These are phyloP conservation scores for Penicillium sp. DNA, from an alignment of 2,329 filamentous ascomycete genomes.

Conservation along the genomic window DNA sequence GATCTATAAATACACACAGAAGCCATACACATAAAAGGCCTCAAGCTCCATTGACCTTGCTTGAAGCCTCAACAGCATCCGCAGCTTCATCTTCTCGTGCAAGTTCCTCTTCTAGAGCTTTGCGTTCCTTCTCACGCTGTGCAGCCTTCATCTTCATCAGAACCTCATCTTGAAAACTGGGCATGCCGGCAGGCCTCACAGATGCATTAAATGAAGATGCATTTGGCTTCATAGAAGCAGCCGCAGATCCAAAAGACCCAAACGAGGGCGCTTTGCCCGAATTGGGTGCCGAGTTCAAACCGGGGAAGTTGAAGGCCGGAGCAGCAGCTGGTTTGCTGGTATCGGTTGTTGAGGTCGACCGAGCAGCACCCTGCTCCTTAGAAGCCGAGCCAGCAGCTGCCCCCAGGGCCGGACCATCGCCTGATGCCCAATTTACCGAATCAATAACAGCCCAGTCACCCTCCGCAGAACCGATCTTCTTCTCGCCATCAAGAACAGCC, in stretches of 20 bases:
- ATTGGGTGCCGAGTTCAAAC: conserved; percentile 28
- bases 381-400: conserved; percentile 8
- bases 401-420: conserved; percentile 52
- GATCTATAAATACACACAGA: conserved; percentile 6
- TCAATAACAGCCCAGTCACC: conserved; percentile 52
- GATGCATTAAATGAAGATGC: conserved; percentile 27
- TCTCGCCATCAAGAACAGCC: conserved; percentile 53
- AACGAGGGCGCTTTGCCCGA: conserved; percentile 43
- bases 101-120: conserved; percentile 54
- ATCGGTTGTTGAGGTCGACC: background rate
- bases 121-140: conserved; percentile 53
- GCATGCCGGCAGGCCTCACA: conserved; percentile 29
- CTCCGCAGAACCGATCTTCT: conserved; percentile 24
- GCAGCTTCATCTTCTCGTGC: conserved; percentile 49
- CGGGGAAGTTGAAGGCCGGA: conserved; percentile 37
- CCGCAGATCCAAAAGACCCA: conserved; percentile 41
- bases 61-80: conserved; percentile 33
- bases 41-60: conserved; percentile 12
- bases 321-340: conserved; percentile 17
- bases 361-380: conserved; percentile 21
- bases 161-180: conserved; percentile 49
- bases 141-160: conserved; percentile 59
- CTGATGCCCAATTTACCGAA: conserved; percentile 55
- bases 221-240: conserved; percentile 29
- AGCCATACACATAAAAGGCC: background rate